These are phyloP conservation scores for Lasiodiplodia hormozganensis DNA, from an alignment of 2,329 filamentous ascomycete genomes.

Conservation along the genomic window DNA sequence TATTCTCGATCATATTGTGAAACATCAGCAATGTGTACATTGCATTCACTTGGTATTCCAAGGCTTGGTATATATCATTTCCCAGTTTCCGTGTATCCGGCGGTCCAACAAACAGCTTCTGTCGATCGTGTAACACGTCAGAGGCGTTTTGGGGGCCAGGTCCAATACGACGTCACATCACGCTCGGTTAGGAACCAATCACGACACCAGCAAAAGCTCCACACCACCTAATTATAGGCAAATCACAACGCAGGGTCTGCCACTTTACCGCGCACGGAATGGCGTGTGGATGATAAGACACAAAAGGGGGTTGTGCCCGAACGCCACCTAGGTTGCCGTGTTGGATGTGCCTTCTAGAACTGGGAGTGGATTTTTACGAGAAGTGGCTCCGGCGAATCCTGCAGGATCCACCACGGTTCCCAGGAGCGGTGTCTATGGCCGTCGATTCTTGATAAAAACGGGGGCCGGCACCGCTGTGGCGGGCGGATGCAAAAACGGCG, in stretches of 20 bases:
- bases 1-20: too few species aligned
- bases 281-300: neutral
- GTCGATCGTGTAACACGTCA: neutral
- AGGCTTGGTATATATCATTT: neutral
- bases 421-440: neutral
- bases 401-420: conserved; percentile 6
- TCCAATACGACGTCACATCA: neutral
- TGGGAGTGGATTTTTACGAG: conserved; percentile 2
- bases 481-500: neutral
- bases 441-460: neutral
- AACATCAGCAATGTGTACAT: neutral
- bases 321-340: neutral
- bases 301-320: neutral
- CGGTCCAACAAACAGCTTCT: neutral
- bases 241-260: neutral
- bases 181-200: neutral
- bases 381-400: conserved; percentile 12
- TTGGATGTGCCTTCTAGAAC: conserved; percentile 1
- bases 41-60: neutral
- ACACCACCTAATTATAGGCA: neutral
- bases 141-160: neutral
- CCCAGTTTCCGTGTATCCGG: neutral
- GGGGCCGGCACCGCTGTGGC: neutral
- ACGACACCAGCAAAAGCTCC: neutral
- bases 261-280: neutral